Evolutionary conservation across 257 asterid genomes (phyloP).

Genomic region (Primulina huaijiensis): DNA sequence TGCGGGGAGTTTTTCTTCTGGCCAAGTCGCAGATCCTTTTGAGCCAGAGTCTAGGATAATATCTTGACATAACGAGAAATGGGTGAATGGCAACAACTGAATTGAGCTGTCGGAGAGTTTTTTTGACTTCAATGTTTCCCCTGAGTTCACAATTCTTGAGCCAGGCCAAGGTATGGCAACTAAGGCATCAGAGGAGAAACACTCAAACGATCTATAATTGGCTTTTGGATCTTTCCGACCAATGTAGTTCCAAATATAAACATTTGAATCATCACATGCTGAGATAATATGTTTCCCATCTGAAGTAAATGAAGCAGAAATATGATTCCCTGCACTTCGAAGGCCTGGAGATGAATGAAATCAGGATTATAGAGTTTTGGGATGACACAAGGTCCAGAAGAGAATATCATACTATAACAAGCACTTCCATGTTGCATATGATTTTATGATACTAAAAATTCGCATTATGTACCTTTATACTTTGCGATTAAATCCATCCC

Average conservation of each 20-base stretch:
- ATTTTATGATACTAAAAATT: background rate
- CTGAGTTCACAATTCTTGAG: slow-evolving; percentile 22
- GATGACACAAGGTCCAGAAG: no score
- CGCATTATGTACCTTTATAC: slow-evolving; percentile 52
- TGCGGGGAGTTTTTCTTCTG: slow-evolving; percentile 81
- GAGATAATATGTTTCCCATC: slow-evolving; percentile 78
- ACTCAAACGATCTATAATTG: slow-evolving; percentile 49
- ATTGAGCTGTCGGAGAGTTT: slow-evolving; percentile 22
- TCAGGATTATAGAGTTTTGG: no score
- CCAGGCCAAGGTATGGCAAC: slow-evolving; percentile 89
- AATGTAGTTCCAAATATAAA: slow-evolving; percentile 62
- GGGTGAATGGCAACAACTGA: slow-evolving; percentile 39
- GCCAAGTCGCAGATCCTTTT: slow-evolving; percentile 92
- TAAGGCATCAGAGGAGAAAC: slow-evolving; percentile 62
- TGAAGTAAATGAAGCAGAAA: slow-evolving; percentile 60
- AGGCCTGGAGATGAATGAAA: slow-evolving; percentile 41
- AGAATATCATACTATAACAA: background rate
- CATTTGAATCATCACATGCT: slow-evolving; percentile 71
- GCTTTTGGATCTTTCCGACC: slow-evolving; percentile 37
- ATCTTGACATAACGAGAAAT: slow-evolving; percentile 56
- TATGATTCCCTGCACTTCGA: slow-evolving; percentile 57
- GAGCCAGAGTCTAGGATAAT: slow-evolving; percentile 52
- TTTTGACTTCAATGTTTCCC: slow-evolving; percentile 12
- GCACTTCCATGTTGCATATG: no score
- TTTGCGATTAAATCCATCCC: slow-evolving; percentile 56